Conservation (phyloP, 257 asterid genomes). For the Lycium ferocissimum region DNA sequence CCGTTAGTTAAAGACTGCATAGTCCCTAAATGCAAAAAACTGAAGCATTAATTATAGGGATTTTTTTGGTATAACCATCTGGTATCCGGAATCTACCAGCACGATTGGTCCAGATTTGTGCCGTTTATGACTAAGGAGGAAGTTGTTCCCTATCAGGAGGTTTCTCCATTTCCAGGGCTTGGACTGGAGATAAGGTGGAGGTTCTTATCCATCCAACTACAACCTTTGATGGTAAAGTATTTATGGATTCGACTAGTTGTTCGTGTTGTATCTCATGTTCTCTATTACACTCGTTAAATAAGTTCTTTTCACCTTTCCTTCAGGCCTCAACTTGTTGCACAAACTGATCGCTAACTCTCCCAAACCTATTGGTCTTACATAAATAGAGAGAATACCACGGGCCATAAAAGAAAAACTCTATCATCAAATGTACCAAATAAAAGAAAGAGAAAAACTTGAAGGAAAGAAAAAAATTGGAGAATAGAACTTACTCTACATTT, state of each 20-base stretch:
- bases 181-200: not conserved
- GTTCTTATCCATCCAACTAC: not conserved
- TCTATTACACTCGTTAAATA: not conserved
- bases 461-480: not conserved
- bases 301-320: not conserved
- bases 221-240: not conserved
- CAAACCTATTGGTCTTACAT: not conserved
- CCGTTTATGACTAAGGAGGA: not conserved
- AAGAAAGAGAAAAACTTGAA: not conserved
- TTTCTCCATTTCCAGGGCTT: not conserved
- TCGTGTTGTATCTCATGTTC: not conserved
- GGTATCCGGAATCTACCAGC: not conserved
- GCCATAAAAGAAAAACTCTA: not conserved
- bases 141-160: not conserved
- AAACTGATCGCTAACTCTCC: not conserved
- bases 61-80: not conserved
- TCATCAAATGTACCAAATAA: not conserved
- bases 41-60: not conserved
- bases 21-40: not conserved
- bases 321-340: not conserved
- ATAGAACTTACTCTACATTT: conserved; percentile 41
- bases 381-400: not conserved
- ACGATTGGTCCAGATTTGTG: not conserved
- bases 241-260: not conserved
- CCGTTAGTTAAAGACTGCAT: too few species aligned